A percentile compares a stretch with the other conserved stretches of the same genome.
Evolutionary conservation across 345 rosid species (phyloP).

Genomic region (Acer yangbiense): DNA sequence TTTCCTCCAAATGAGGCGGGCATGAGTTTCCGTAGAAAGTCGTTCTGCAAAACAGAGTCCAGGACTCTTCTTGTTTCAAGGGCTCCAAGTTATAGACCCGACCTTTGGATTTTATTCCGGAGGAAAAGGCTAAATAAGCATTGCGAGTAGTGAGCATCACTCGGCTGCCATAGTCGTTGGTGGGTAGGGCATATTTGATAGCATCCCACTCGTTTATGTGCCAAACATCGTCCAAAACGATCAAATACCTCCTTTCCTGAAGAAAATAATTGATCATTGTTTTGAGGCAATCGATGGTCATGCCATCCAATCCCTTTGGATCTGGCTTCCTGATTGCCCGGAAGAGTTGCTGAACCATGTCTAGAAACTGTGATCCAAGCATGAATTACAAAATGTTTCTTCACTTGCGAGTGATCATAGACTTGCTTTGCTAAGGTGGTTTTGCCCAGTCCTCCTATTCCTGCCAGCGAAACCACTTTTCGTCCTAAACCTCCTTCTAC

Average conservation of each 20-base stretch:
- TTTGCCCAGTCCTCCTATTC: conserved; percentile 51
- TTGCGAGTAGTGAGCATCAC: conserved; percentile 40
- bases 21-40: conserved; percentile 32
- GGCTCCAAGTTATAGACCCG: conserved; percentile 32
- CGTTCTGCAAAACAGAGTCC: conserved; percentile 39
- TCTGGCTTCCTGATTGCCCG: conserved; percentile 22
- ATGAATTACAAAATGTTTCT: conserved; percentile 23
- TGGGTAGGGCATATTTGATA: conserved; percentile 34
- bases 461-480: conserved; percentile 31
- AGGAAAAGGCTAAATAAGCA: conserved; percentile 23
- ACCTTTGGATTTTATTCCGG: conserved; percentile 28
- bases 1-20: conserved; percentile 35
- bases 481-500: conserved; percentile 10
- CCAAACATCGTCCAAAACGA: conserved; percentile 42
- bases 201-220: conserved; percentile 36
- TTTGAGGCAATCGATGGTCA: conserved; percentile 28
- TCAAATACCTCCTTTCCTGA: conserved; percentile 31
- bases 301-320: conserved; percentile 30
- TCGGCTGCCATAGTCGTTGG: conserved; percentile 30
- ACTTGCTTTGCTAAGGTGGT: conserved; percentile 46
- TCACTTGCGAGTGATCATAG: conserved; percentile 27
- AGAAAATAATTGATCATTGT: conserved; percentile 27
- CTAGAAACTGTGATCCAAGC: conserved; percentile 41
- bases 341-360: conserved; percentile 29
- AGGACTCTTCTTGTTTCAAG: conserved; percentile 27